These are phyloP conservation scores for Colletotrichum orbiculare DNA, from an alignment of 2,329 filamentous ascomycete species.

Conservation along the genomic window DNA sequence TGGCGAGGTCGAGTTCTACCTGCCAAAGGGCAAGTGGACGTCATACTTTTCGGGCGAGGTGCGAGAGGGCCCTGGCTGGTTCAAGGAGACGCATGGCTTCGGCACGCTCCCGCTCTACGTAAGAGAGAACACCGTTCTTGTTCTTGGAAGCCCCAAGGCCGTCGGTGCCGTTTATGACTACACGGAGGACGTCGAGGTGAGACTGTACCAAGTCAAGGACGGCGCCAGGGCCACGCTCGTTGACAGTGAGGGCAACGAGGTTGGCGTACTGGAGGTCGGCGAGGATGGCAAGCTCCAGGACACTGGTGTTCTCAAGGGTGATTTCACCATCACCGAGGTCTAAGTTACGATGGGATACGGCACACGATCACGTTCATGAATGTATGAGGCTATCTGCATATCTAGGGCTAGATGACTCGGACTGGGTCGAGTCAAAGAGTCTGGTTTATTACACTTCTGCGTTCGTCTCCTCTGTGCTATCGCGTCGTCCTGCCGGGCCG, in stretches of 20 bases:
- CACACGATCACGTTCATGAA: slow-evolving; percentile 3
- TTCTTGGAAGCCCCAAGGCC: slow-evolving; percentile 54
- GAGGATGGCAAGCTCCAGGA: slow-evolving; percentile 53
- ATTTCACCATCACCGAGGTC: slow-evolving; percentile 32
- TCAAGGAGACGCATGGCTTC: slow-evolving; percentile 69
- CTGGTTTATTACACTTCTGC: background rate
- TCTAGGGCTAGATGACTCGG: slow-evolving; percentile 29
- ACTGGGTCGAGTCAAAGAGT: slow-evolving; percentile 1
- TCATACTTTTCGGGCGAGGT: slow-evolving; percentile 60
- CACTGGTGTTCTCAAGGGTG: slow-evolving; percentile 52
- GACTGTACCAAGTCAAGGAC: slow-evolving; percentile 54
- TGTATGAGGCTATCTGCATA: slow-evolving; percentile 29
- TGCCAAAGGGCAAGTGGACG: slow-evolving; percentile 62
- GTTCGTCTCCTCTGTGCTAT: background rate
- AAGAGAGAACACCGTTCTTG: slow-evolving; percentile 62
- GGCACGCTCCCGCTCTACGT: slow-evolving; percentile 69
- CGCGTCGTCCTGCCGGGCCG: slow-evolving; percentile 7
- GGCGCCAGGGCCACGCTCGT: slow-evolving; percentile 56
- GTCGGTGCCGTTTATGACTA: slow-evolving; percentile 61
- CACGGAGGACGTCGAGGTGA: slow-evolving; percentile 57
- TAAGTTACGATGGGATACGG: background rate
- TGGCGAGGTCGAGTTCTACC: slow-evolving; percentile 74
- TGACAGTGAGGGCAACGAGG: slow-evolving; percentile 52
- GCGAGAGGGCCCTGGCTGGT: slow-evolving; percentile 65
- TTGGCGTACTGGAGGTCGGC: slow-evolving; percentile 54